Conservation (phyloP, 257 asterid genomes). For the Thymus mandschuricus region DNA sequence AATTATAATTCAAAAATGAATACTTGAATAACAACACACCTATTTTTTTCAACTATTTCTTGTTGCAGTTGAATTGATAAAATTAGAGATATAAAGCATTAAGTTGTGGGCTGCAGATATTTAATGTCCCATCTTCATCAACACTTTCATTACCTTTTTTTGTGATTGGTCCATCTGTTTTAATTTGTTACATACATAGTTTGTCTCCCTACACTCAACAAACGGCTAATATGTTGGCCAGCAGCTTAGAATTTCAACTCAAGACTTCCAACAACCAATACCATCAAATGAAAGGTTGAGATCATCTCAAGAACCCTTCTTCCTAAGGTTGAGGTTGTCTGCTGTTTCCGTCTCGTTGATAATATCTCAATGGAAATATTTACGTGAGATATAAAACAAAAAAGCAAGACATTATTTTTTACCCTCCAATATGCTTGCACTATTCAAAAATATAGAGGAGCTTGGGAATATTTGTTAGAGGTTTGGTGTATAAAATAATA, state of each 20-base stretch:
- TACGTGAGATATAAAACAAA: too few species aligned
- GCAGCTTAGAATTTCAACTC: constrained; percentile 11
- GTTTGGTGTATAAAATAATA: too few species aligned
- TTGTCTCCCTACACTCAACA: constrained; percentile 42
- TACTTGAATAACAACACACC: neutral
- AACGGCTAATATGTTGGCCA: constrained; percentile 32
- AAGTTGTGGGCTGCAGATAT: constrained; percentile 16
- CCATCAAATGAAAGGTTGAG: neutral
- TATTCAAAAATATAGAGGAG: too few species aligned
- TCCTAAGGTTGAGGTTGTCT: too few species aligned
- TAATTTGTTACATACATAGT: constrained; percentile 14
- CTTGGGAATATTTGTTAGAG: too few species aligned
- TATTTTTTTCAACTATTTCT: constrained; percentile 9
- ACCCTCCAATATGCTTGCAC: too few species aligned
- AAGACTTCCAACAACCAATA: constrained; percentile 8
- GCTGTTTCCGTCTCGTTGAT: too few species aligned
- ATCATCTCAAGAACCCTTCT: neutral
- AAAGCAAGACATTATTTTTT: too few species aligned
- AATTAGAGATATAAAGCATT: constrained; percentile 22
- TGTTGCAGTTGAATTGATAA: constrained; percentile 24
- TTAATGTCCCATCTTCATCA: constrained; percentile 23
- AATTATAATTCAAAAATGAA: too few species aligned
- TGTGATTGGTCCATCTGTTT: constrained; percentile 26
- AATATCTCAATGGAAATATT: too few species aligned
- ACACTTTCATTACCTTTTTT: neutral